Base-by-base conservation (phyloP, 1,139 yeast genomes). In the Maudiozyma humilis region DNA sequence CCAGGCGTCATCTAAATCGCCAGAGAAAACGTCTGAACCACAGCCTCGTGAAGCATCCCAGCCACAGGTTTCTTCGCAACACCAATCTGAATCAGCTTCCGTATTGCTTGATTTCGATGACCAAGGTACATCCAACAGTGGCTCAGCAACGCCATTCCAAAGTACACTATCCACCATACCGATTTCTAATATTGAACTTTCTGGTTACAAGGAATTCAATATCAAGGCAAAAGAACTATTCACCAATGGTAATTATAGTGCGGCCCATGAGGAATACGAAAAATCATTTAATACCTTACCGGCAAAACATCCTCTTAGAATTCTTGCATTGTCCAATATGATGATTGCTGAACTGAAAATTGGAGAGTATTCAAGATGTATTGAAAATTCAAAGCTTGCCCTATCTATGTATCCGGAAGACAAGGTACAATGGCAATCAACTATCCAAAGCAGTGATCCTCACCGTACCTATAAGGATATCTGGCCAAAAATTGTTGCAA, bases 231-330 rank as follows among this genome's bases (percentile, higher is more conserved):
- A 78, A 2, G 72, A 71, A 27, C 73, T 79, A 0, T 91, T 79
- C 66, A 75, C 75, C 46, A 73, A 78, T 14, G 98, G 99, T n/a
- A 91, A 91, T 60, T 93, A 83, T 60, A 63, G 78, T 6, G 63
- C 69, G 6, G 91, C 98, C 0, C 69, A 77, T 15, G 71, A 69
- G 19, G 70, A 71, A 43, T 93, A 85, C 57, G 67, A 75, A 16
- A 68, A 72, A 37, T 81, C 95, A 30, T 67, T 87, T 33, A 66
- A 70, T 20, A 68, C 78, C 2, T 67, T 88, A 6, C 95, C 96
- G 0, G 53, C 59, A 1, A 67, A 67, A 4, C 96, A 91, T 60
- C 75, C 82, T 39, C 69, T 80, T 27, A 71, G 83, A 31, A 74
- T 89, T 1, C 71, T 89, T 27, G 75, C 88, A 2, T 70, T 72